These are phyloP conservation scores for Scheffersomyces cryptocercus DNA, from an alignment of 1,139 yeast species.

Conservation along the genomic window DNA sequence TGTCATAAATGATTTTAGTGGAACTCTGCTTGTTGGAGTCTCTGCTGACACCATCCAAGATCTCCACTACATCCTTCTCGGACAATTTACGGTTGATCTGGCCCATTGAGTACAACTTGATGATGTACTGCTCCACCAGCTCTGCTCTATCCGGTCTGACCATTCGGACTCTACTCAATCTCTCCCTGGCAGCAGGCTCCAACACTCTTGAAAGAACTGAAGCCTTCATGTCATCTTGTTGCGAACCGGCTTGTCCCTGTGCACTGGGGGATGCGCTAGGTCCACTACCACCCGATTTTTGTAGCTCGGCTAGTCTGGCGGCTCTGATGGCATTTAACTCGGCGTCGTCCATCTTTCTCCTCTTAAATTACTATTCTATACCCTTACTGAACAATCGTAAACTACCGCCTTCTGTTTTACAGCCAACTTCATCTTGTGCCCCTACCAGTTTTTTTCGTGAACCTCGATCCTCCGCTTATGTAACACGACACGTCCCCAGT, in stretches of 20 bases:
- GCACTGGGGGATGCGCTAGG: conserved; percentile 11
- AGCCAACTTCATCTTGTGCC: too few species aligned
- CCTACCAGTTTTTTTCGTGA: too few species aligned
- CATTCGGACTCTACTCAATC: conserved; percentile 81
- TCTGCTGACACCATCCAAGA: conserved; percentile 79
- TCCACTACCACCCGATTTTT: conserved; percentile 37
- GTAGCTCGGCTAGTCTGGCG: conserved; percentile 83
- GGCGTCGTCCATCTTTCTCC: conserved; percentile 59
- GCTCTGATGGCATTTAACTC: conserved; percentile 88
- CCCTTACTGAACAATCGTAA: neutral
- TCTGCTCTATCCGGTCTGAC: conserved; percentile 91
- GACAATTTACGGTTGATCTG: conserved; percentile 69
- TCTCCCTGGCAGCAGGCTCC: conserved; percentile 81
- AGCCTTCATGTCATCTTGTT: conserved; percentile 33
- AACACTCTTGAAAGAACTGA: conserved; percentile 66
- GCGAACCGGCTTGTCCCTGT: conserved; percentile 13
- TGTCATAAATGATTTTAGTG: conserved; percentile 52
- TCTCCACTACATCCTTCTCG: conserved; percentile 79
- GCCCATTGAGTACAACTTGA: conserved; percentile 77
- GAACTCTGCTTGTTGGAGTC: conserved; percentile 65
- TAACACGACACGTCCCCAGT: neutral
- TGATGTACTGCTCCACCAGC: conserved; percentile 82
- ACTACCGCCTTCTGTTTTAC: neutral
- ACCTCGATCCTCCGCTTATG: neutral
- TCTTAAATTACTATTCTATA: neutral